phyloP scores from a whole-genome alignment of 225 moss, liverwort and hornwort species.

The Pleurozium schreberi region DNA sequence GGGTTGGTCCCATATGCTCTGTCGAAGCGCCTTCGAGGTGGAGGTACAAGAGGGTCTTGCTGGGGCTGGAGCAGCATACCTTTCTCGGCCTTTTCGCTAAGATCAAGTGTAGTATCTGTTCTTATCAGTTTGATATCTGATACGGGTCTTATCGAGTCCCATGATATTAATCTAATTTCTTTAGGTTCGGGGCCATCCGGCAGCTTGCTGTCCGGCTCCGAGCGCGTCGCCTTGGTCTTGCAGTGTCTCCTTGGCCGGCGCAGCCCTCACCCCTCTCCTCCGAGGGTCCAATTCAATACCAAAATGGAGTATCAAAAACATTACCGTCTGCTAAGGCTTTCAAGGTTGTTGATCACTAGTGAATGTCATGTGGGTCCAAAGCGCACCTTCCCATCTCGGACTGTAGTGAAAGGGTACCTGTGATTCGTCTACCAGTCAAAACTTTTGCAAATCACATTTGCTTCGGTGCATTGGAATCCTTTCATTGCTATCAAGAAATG shows the following conservation, averaged over 20 bases:
- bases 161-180: slow-evolving; percentile 66
- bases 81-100: slow-evolving; percentile 81
- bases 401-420: too few relatives aligned
- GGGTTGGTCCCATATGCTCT: not conserved
- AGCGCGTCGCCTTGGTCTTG: not conserved
- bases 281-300: not conserved
- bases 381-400: too few relatives aligned
- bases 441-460: too few relatives aligned
- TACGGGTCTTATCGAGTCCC: slow-evolving; percentile 42
- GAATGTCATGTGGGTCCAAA: too few relatives aligned
- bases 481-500: too few relatives aligned
- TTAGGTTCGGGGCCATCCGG: not conserved
- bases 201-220: not conserved
- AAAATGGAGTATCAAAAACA: too few relatives aligned
- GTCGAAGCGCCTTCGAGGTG: too few relatives aligned
- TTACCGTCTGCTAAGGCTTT: too few relatives aligned
- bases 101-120: slow-evolving; percentile 79
- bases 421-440: too few relatives aligned
- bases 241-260: not conserved
- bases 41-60: not conserved
- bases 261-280: not conserved
- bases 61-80: fast-evolving
- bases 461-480: too few relatives aligned
- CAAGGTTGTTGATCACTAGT: too few relatives aligned
- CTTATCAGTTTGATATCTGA: slow-evolving; percentile 77